Conservation (phyloP, 306 rosid genomes). For the Sicyos baderoa region DNA sequence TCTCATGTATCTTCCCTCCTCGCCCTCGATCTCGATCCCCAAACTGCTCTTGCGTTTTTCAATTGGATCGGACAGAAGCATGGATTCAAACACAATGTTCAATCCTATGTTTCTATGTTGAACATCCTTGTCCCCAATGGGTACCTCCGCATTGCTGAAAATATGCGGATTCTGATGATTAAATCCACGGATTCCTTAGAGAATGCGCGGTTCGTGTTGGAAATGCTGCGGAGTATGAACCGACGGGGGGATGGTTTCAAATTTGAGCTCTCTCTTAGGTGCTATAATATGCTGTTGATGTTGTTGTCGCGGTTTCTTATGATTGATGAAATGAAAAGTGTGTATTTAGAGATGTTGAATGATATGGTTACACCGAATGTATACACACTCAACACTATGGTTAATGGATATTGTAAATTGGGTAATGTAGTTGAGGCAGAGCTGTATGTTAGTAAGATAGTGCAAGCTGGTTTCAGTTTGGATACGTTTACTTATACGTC, state of each 20-base stretch:
- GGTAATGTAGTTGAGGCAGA: conserved; percentile 52
- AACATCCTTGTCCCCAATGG: conserved; percentile 46
- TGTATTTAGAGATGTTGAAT: conserved; percentile 49
- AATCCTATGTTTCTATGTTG: conserved; percentile 42
- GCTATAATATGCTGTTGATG: conserved; percentile 53
- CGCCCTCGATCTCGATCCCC: conserved; percentile 46
- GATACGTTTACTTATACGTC: conserved; percentile 61
- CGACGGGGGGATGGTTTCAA: conserved; percentile 17
- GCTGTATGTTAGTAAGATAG: conserved; percentile 36
- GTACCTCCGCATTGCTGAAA: conserved; percentile 44
- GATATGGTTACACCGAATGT: conserved; percentile 42
- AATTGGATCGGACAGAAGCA: conserved; percentile 42
- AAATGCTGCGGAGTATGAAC: conserved; percentile 38
- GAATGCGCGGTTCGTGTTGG: conserved; percentile 41
- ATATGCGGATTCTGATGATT: conserved; percentile 53
- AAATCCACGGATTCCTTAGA: conserved; percentile 31
- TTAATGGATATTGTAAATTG: conserved; percentile 55
- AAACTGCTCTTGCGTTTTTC: conserved; percentile 58
- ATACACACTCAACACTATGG: conserved; percentile 53
- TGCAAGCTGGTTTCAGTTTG: conserved; percentile 42
- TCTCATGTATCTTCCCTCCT: conserved; percentile 47
- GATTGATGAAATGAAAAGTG: conserved; percentile 42
- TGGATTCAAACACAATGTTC: conserved; percentile 41
- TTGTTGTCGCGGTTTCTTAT: conserved; percentile 36
- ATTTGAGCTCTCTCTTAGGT: conserved; percentile 52